A percentile compares a stretch with the other conserved stretches of the same genome.
Evolutionary conservation across 306 rosid species (phyloP).

Genomic region (Fragaria iinumae): DNA sequence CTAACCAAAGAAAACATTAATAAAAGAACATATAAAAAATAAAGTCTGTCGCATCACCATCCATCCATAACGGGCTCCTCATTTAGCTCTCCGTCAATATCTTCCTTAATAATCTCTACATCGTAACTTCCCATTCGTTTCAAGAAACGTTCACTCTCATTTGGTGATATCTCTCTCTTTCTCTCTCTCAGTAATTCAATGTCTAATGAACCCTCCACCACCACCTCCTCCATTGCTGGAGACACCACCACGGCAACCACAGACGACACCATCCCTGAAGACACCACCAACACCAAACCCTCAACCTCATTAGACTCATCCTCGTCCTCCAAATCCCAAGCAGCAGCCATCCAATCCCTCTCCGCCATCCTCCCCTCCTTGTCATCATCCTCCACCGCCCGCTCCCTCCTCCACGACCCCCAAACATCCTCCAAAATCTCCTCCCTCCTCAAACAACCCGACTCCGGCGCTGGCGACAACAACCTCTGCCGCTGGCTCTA

Average conservation of each 20-base stretch:
- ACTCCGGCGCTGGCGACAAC: constrained; percentile 76
- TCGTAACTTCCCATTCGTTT: background rate
- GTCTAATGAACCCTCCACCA: constrained; percentile 20
- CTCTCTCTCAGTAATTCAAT: constrained; percentile 11
- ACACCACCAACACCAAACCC: background rate
- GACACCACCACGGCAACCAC: background rate
- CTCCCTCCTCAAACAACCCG: constrained; percentile 55
- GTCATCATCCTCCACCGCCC: constrained; percentile 28
- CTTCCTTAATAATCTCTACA: background rate
- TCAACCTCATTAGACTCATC: constrained; percentile 1
- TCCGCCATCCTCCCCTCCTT: constrained; percentile 46
- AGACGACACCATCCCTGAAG: background rate
- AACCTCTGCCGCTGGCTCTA: constrained; percentile 86
- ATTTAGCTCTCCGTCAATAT: background rate
- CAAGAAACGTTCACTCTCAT: background rate
- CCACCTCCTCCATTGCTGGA: background rate
- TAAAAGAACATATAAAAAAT: too few relatives aligned
- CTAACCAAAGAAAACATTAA: too few relatives aligned
- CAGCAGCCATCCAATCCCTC: constrained; percentile 49
- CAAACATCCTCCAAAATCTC: constrained; percentile 40
- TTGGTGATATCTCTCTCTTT: background rate
- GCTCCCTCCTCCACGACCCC: constrained; percentile 47
- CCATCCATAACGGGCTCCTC: background rate
- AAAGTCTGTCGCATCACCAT: too few relatives aligned
- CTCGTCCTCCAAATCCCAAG: constrained; percentile 18